Base-by-base conservation (phyloP, 2,329 filamentous ascomycete genomes). In the Fusarium circinatum region DNA sequence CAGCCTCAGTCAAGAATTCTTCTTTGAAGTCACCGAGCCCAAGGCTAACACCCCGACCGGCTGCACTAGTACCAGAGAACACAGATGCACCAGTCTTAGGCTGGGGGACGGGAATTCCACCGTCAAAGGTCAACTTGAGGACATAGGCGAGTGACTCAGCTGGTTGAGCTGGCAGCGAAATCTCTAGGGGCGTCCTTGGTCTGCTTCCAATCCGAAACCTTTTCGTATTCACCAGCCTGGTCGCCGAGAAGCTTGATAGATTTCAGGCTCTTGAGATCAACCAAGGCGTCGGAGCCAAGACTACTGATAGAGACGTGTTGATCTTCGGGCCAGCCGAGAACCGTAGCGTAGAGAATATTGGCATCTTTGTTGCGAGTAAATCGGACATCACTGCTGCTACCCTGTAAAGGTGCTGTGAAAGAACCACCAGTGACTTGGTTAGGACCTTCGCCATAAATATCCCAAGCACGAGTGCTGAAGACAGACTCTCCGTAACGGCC, bases 311-410 rank as follows among this genome's bases (percentile, higher is more conserved):
- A 62, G 1, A 68, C 41, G 1, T 68, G 47, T 1, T 24, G 28
- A 20, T 68, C 56, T 1, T 61, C 41, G 0, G 64, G 65, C 65
- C 65, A 68, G 12, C 65, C 65, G 3, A 68, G 64, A 13, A 68
- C 48, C 3, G 65, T 48, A 4, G 66, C 42, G 5, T 68, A 68
- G 20, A 68, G 64, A 34, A 38, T 17, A 28, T 49, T 8, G 5
- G 34, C 55, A 2, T 30, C 28, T 8, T 68, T 68, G 30, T 68
- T 68, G 4, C 65, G 65, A 0, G 65, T 68, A 15, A 68, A 68
- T 2, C 65, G 65, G 6, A 68, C 17, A n/a, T 68, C 65, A 4
- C 64, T 68, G 28, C 64, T 68, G n/a, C 62, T 68, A 1, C 65
- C 64, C 32, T 62, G 41, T 4, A 68, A 8, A 8, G 65, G 65